Conservation (phyloP, 2,329 filamentous ascomycete genomes). For the Colletotrichum gloeosporioides region DNA sequence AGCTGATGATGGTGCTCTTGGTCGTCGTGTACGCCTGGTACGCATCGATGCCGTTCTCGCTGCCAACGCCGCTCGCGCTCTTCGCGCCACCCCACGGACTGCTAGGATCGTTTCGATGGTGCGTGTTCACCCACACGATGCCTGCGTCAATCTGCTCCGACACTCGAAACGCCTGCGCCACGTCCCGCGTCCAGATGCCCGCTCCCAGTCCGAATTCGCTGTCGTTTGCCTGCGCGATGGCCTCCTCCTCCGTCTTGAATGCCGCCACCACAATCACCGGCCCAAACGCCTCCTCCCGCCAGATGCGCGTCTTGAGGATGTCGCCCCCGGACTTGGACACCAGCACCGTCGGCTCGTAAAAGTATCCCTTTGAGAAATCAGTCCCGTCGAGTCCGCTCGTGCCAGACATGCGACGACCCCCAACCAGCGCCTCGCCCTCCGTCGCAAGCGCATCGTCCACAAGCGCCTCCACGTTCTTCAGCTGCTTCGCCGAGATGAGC, state of each 20-base stretch:
- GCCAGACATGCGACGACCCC: slow-evolving; percentile 55
- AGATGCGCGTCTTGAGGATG: slow-evolving; percentile 74
- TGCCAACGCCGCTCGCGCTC: slow-evolving; percentile 69
- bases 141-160: slow-evolving; percentile 74
- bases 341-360: slow-evolving; percentile 82
- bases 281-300: slow-evolving; percentile 83
- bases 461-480: slow-evolving; percentile 71
- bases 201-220: slow-evolving; percentile 80
- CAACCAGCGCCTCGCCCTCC: slow-evolving; percentile 41
- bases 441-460: slow-evolving; percentile 66
- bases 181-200: slow-evolving; percentile 76
- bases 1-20: slow-evolving; percentile 75
- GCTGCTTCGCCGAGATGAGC: slow-evolving; percentile 65
- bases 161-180: slow-evolving; percentile 76
- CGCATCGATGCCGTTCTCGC: slow-evolving; percentile 74
- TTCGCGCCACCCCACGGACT: slow-evolving; percentile 74
- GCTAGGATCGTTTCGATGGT: slow-evolving; percentile 75
- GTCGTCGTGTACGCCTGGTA: slow-evolving; percentile 63
- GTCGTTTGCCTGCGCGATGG: slow-evolving; percentile 73
- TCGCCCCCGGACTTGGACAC: slow-evolving; percentile 55
- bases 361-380: slow-evolving; percentile 68
- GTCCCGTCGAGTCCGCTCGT: slow-evolving; percentile 53
- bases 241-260: slow-evolving; percentile 77
- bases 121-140: slow-evolving; percentile 62
- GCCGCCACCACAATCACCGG: slow-evolving; percentile 78